Evolutionary conservation across 2,329 filamentous ascomycete genomes (phyloP), one percentile per base, ranked within the genome.

Genomic region (Alternaria panax): DNA sequence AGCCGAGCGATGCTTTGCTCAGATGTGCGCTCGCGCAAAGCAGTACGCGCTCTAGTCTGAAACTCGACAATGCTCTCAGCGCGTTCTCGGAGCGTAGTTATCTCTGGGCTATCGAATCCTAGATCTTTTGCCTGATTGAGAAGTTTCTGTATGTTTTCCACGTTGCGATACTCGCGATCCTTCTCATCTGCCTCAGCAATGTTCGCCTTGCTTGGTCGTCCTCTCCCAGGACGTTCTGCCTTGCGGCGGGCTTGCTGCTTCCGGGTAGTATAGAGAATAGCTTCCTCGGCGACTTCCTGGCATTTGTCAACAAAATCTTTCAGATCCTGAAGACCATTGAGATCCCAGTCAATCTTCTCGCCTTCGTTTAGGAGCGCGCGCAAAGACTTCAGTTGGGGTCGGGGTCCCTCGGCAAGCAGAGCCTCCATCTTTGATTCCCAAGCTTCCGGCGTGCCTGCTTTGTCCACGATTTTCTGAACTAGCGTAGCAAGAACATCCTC

Each of bases 181-280:
- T 87, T 87, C 75, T 97, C 92, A 79, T 96, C 95, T 69, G 90
- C 85, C 72, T 97, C 93, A 54, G 90, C 87, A 51, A 88, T 90
- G 20, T 72, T 65, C 18, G 69, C 65, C 57, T 75, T 76, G 78
- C 91, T 94, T 51, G 89, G 85, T 55, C 88, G 86, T 57, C 88
- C 87, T 65, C 92, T 91, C 88, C 91, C 95, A 43, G 87, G 87
- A 74, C 92, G 95, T 72, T 97, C 94, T 78, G 91, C 96, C 80
- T 98, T 98, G 62, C 94, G 92, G 64, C 95, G 91, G 74, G 96
- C 96, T 80, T 97, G 94, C 81, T 97, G 94, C 82, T 99, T 99
- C 69, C 95, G 91, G 59, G 95, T 93, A 73, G 93, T 97, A 82
- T 96, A 99, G 75, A 91, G 93, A 72, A 92, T 95, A 66, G 95